Evolutionary conservation across 2,329 filamentous ascomycete genomes (phyloP), one percentile per base, ranked within the genome.

Genomic region (Helicocarpus griseus): DNA sequence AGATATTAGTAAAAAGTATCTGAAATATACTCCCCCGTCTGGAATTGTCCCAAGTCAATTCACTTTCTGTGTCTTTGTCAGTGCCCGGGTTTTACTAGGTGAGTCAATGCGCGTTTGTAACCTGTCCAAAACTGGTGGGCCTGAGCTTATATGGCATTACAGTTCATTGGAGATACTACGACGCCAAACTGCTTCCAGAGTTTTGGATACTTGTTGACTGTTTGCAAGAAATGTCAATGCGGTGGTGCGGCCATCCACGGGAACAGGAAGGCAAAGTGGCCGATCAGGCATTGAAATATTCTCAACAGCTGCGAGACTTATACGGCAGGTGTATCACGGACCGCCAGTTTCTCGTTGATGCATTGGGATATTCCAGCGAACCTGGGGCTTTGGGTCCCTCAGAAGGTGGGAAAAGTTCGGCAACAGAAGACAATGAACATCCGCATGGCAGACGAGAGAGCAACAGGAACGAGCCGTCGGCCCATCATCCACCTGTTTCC

Each of bases 11-110:
- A 61, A 66, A 4, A 75, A 76, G 50, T 77, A 75, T 53, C 62
- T 77, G 1, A 65, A 70, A 21, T 63, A 70, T 54, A 64, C 68
- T 1, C 38, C 38, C 1, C 33, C 38, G n/a, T 5, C 36, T 5
- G 48, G 55, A 22, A 47, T 61, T 24, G 53, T 55, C 26, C 47
- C 58, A 41, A 56, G 63, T 1, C 74, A 76, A 35, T 75, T 74
- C 55, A 64, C 71, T 0, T 73, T 77, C 31, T 77, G 73, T 53
- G 64, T 71, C 0, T 77, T 73, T 41, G 63, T 77, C 4, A 69
- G 65, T n/a, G 73, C 66, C 0, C 62, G 69, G 24, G 65, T 69
- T 0, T 58, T 77, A 0, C 60, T 74, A 36, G 56, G 49, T 54
- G 54, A 31, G 40, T 48, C n/a, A n/a, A n/a, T n/a, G n/a, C n/a